Evolutionary conservation across 176 grass and related monocot species (phyloP).

Genomic region (Hsuehochloa calcarea): DNA sequence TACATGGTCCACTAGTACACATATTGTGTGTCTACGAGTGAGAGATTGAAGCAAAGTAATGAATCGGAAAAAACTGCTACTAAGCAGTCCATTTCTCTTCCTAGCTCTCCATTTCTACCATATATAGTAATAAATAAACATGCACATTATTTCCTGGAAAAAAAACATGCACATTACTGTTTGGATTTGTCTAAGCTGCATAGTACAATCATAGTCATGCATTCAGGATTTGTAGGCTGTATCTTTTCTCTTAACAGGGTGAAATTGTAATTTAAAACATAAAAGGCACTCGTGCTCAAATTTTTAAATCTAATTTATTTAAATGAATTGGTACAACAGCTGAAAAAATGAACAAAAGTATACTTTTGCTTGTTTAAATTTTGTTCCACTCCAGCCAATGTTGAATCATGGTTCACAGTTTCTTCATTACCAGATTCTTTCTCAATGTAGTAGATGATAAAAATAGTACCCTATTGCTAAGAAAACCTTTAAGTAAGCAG

Average conservation of each 20-base stretch:
- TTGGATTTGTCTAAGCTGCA: not conserved
- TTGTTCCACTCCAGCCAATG: not conserved
- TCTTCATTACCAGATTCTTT: not conserved
- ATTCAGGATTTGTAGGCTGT: not conserved
- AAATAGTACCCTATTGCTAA: not conserved
- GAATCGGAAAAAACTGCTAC: not conserved
- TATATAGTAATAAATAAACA: not conserved
- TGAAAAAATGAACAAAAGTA: not conserved
- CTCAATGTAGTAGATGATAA: not conserved
- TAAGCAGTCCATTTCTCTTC: not conserved
- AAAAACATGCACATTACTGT: not conserved
- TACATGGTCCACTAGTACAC: not conserved
- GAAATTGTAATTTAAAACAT: conserved; percentile 14
- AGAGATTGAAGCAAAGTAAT: not conserved
- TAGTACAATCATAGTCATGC: not conserved
- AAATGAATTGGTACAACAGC: not conserved
- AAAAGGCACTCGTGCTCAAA: not conserved
- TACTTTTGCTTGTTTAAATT: not conserved
- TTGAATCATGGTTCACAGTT: not conserved
- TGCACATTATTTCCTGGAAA: not conserved
- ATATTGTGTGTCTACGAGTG: not conserved
- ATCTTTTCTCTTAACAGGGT: not conserved
- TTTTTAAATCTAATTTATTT: not conserved
- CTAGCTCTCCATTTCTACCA: not conserved
- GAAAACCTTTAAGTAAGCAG: not conserved